Conservation (phyloP, 2,329 filamentous ascomycete genomes). For the Beauveria australis region DNA sequence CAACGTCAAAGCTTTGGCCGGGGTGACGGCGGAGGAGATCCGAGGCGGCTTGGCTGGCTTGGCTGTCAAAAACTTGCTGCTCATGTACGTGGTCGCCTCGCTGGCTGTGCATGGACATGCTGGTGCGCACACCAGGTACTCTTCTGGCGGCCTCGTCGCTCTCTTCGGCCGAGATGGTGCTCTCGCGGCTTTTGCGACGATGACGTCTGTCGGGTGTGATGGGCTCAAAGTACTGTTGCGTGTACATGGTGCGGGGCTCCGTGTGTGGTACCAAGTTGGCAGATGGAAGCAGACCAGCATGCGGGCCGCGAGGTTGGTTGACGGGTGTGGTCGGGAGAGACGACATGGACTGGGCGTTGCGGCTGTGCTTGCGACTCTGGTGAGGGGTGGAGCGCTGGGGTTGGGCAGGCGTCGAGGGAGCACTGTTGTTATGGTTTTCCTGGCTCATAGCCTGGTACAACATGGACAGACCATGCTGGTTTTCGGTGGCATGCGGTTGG, state of each 20-base stretch:
- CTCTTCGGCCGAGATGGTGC: conserved; percentile 68
- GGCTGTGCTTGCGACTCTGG: conserved; percentile 55
- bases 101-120: conserved; percentile 17
- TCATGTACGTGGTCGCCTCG: conserved; percentile 22
- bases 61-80: conserved; percentile 58
- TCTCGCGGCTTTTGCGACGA: conserved; percentile 67
- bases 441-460: conserved; percentile 75
- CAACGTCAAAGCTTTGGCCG: conserved; percentile 44
- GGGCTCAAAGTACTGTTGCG: conserved; percentile 31
- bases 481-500: conserved; percentile 37
- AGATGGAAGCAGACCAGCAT: conserved; percentile 51
- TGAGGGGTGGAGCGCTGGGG: conserved; percentile 36
- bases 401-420: conserved; percentile 59
- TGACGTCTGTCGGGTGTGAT: conserved; percentile 36
- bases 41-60: conserved; percentile 69
- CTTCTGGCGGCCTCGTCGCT: conserved; percentile 43
- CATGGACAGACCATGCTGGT: conserved; percentile 63
- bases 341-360: conserved; percentile 75
- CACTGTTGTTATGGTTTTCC: conserved; percentile 56
- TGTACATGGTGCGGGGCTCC: conserved; percentile 43
- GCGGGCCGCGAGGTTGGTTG: conserved; percentile 39
- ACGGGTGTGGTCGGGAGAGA: conserved; percentile 74
- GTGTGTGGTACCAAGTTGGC: conserved; percentile 53
- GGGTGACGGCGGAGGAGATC: conserved; percentile 61
- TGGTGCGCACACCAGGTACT: conserved; percentile 19